Base-by-base conservation (phyloP, 495 filamentous ascomycete species). In the Penicillium bovifimosum region DNA sequence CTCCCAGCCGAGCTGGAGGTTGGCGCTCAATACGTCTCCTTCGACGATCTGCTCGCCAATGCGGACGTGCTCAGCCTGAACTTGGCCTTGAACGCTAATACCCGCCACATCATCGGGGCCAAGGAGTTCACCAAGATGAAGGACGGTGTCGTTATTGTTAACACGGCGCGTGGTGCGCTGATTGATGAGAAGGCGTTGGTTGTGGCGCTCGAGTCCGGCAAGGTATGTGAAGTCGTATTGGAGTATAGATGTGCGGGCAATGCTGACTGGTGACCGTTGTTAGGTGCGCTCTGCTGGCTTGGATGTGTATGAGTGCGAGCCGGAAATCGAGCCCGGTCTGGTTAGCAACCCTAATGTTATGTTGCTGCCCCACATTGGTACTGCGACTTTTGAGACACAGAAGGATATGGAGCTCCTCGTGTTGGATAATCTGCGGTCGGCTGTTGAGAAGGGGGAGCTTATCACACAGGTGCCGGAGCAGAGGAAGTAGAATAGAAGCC, bases 231-330 rank as follows among this genome's bases (percentile, higher is more conserved):
- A 24, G 4, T 24, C 20, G 4, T 24, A 2, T 24, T 53, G 29
- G 2, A 43, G 32, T 27, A 47, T 41, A 10, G n/a, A 5, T 17
- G 29, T 5, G 8, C 34, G 34, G 13, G 8, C 34, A 24, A 45
- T 41, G 26, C 16, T 50, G 26, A 53, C 47, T 29, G 16, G 35
- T 13, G 31, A 9, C 24, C 14, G 14, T 14, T 7, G 18, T 24
- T 41, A 76, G 73, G 71, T 77, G 29, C 76, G 49, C 74, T 79
- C 50, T 35, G 74, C 72, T 20, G 87, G 87, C n/a, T 72, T 91
- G 29, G 87, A 91, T 61, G 87, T 91, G n/a, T 91, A 79, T 56
- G 87, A 91, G 70, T 74, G 88, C 24, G 87, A 91, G 69, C 87
- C 87, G 1, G 67, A 80, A 29, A 74, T 93, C 32, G 85, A 92